Percentiles rank a stretch among this genome's conserved stretches.
These are phyloP conservation scores for Antitrichia curtipendula DNA, from an alignment of 225 moss, liverwort and hornwort genomes.

Conservation along the genomic window DNA sequence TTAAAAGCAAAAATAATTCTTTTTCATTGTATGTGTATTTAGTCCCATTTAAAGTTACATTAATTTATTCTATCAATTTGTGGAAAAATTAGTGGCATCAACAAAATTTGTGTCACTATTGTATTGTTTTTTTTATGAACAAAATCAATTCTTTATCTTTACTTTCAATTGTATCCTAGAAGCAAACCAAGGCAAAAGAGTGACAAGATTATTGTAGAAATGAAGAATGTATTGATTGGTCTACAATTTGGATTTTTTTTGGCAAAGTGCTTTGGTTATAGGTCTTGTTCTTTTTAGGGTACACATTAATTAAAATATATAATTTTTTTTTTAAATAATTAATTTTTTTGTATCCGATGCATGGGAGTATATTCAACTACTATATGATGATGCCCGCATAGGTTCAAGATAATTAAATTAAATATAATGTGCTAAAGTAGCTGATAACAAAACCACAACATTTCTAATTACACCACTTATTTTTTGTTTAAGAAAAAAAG, in stretches of 20 bases:
- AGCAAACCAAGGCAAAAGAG: accelerated
- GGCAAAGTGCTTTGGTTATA: too few relatives aligned
- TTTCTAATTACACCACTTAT: not conserved
- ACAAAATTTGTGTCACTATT: not conserved
- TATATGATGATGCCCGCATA: accelerated
- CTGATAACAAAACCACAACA: accelerated
- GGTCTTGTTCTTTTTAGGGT: accelerated
- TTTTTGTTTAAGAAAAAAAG: not conserved
- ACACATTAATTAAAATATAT: not conserved
- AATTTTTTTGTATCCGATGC: accelerated
- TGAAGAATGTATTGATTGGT: not conserved
- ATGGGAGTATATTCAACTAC: not conserved
- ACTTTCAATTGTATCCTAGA: not conserved
- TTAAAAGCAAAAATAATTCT: not conserved
- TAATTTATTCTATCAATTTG: not conserved
- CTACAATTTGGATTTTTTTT: not conserved
- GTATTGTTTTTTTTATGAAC: not conserved
- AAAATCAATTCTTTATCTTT: not conserved
- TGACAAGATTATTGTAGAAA: not conserved
- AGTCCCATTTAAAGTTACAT: not conserved
- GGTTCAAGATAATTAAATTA: not conserved
- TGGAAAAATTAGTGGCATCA: not conserved
- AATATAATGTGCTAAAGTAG: not conserved
- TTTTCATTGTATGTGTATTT: not conserved
- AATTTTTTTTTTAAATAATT: not conserved